A percentile compares a stretch with the other conserved stretches of the same genome.
These are phyloP conservation scores for Cryphonectria carpinicola DNA, from an alignment of 2,329 filamentous ascomycete genomes.

Conservation along the genomic window DNA sequence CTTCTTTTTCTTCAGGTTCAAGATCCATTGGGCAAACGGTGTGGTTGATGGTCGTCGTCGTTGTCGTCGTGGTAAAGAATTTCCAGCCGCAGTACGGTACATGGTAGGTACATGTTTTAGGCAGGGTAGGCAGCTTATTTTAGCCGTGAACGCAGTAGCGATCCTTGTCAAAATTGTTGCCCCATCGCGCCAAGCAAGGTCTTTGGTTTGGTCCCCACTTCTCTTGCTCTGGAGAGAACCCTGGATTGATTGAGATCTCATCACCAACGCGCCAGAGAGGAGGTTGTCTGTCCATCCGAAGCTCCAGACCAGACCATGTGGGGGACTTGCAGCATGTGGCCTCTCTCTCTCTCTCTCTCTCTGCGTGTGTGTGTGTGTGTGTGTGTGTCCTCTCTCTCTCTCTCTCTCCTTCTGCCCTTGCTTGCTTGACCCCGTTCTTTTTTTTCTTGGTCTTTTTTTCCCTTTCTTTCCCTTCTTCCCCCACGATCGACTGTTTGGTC, in stretches of 20 bases:
- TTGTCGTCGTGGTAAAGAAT: neutral
- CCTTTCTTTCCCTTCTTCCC: neutral
- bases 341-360: neutral
- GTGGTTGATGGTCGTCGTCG: too few species aligned
- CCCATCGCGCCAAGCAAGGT: neutral
- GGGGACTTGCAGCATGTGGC: neutral
- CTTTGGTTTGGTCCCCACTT: neutral
- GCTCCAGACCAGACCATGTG: conserved; percentile 3
- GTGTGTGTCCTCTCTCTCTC: fast-evolving
- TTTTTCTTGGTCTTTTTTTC: neutral
- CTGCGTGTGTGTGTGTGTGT: too few species aligned
- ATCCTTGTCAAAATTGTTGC: conserved; percentile 3
- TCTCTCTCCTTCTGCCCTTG: neutral
- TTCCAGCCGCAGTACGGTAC: neutral
- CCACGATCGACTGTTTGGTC: neutral
- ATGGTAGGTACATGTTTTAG: neutral
- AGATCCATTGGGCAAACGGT: neutral
- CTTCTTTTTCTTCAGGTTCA: neutral
- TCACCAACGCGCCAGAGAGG: neutral
- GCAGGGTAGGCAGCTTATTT: neutral
- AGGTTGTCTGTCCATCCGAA: conserved; percentile 1
- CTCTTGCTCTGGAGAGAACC: neutral
- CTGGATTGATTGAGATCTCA: conserved; percentile 4
- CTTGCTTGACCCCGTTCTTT: neutral
- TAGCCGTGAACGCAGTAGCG: neutral